Percentiles rank a stretch among this genome's conserved stretches.
Evolutionary conservation across 2,329 filamentous ascomycete genomes (phyloP).

Genomic region (Phialophora verrucosa): DNA sequence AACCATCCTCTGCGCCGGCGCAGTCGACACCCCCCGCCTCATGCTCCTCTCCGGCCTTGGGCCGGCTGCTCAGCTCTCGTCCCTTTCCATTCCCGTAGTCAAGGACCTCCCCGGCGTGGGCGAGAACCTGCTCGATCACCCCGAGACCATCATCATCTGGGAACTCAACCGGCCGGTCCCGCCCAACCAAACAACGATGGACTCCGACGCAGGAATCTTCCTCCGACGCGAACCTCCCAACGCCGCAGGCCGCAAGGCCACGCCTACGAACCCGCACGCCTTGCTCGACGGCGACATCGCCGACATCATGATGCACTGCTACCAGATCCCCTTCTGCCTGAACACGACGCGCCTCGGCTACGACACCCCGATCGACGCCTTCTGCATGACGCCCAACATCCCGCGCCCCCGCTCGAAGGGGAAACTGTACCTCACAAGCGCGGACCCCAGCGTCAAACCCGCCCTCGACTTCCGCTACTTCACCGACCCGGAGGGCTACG

Average conservation of each 20-base stretch:
- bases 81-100: conserved; percentile 63
- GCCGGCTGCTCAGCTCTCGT: conserved; percentile 57
- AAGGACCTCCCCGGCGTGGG: conserved; percentile 67
- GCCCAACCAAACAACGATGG: conserved; percentile 83
- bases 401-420: conserved; percentile 80
- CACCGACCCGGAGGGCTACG: conserved; percentile 83
- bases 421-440: conserved; percentile 75
- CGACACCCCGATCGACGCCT: conserved; percentile 72
- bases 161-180: conserved; percentile 81
- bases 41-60: conserved; percentile 62
- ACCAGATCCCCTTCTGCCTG: conserved; percentile 89
- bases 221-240: conserved; percentile 76
- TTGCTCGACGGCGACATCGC: conserved; percentile 73
- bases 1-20: conserved; percentile 79
- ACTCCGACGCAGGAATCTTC: conserved; percentile 88
- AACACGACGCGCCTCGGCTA: conserved; percentile 84
- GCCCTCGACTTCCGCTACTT: conserved; percentile 89
- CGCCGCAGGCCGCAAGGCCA: conserved; percentile 61
- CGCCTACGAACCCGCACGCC: conserved; percentile 51
- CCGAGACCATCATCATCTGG: conserved; percentile 72
- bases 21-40: conserved; percentile 77
- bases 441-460: conserved; percentile 77
- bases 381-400: conserved; percentile 94
- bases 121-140: conserved; percentile 69
- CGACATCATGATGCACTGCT: conserved; percentile 96